A percentile compares a stretch with the other conserved stretches of the same genome.
These are phyloP conservation scores for Torulaspora indica DNA, from an alignment of 805 yeast genomes.

Conservation along the genomic window DNA sequence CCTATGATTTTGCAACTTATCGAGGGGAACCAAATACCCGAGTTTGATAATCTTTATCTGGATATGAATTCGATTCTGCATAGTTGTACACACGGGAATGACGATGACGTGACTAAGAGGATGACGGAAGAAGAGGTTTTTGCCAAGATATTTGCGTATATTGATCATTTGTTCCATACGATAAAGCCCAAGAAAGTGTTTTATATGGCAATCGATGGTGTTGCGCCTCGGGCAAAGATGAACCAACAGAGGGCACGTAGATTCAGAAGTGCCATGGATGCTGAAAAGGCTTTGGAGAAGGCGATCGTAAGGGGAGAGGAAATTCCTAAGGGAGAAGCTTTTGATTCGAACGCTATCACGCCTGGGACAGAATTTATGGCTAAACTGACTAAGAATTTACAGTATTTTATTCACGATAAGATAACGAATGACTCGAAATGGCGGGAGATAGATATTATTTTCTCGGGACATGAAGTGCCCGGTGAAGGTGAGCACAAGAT, in stretches of 20 bases:
- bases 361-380: slow-evolving; percentile 98
- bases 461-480: slow-evolving; percentile 94
- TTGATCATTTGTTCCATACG: slow-evolving; percentile 85
- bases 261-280: slow-evolving; percentile 89
- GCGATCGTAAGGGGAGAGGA: slow-evolving; percentile 70
- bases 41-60: slow-evolving; percentile 87
- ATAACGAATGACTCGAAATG: slow-evolving; percentile 81
- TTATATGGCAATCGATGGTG: slow-evolving; percentile 98
- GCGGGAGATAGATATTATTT: slow-evolving; percentile 69
- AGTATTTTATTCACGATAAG: slow-evolving; percentile 84
- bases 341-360: slow-evolving; percentile 88
- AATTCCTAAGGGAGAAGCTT: slow-evolving; percentile 72
- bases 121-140: slow-evolving; percentile 88
- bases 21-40: slow-evolving; percentile 79
- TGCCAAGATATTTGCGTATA: slow-evolving; percentile 87
- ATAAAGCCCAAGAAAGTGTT: slow-evolving; percentile 82
- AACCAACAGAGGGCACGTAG: slow-evolving; percentile 96
- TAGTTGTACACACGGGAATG: slow-evolving; percentile 86
- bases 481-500: slow-evolving; percentile 99
- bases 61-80: slow-evolving; percentile 98
- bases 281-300: slow-evolving; percentile 69
- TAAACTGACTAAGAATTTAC: slow-evolving; percentile 70
- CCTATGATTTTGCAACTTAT: slow-evolving; percentile 87
- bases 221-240: slow-evolving; percentile 98
- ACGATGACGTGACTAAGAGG: slow-evolving; percentile 54